phyloP scores from a whole-genome alignment of 495 filamentous ascomycete genomes.

The Alectoria sarmentosa region DNA sequence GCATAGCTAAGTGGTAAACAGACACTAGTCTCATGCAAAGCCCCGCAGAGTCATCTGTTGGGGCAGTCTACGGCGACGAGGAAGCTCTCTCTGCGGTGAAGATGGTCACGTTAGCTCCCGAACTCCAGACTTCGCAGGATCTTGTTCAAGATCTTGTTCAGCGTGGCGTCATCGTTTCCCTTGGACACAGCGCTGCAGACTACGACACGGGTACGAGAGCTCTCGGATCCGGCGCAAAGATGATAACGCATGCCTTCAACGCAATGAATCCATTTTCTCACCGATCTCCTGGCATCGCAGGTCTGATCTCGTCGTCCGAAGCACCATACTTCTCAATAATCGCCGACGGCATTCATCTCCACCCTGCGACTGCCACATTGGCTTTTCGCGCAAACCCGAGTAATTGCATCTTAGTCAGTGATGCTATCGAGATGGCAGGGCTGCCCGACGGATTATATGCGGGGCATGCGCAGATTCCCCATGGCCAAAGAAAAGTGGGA shows the following conservation, averaged over 20 bases:
- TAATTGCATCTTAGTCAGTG: constrained; percentile 53
- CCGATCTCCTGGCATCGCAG: constrained; percentile 78
- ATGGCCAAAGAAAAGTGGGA: constrained; percentile 34
- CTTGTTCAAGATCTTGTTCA: constrained; percentile 54
- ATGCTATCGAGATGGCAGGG: constrained; percentile 56
- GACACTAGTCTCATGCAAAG: constrained; percentile 19
- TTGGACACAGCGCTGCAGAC: constrained; percentile 77
- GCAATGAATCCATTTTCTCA: constrained; percentile 82
- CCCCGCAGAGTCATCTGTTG: constrained; percentile 15
- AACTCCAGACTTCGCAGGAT: constrained; percentile 55
- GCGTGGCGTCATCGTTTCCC: constrained; percentile 59
- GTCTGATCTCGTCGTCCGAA: constrained; percentile 46
- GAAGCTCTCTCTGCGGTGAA: constrained; percentile 42
- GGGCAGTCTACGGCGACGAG: constrained; percentile 16
- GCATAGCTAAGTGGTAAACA: constrained; percentile 14
- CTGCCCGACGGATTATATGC: constrained; percentile 66
- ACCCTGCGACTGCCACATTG: constrained; percentile 52
- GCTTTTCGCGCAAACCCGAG: constrained; percentile 51
- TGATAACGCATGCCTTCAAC: constrained; percentile 89
- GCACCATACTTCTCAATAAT: constrained; percentile 55
- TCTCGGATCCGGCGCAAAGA: constrained; percentile 62
- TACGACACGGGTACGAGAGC: constrained; percentile 65
- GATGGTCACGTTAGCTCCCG: constrained; percentile 76
- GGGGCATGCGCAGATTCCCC: constrained; percentile 40
- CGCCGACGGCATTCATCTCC: constrained; percentile 56